These are phyloP conservation scores for Kondoa subrosea DNA, from an alignment of 768 basidiomycete genomes.

Conservation along the genomic window DNA sequence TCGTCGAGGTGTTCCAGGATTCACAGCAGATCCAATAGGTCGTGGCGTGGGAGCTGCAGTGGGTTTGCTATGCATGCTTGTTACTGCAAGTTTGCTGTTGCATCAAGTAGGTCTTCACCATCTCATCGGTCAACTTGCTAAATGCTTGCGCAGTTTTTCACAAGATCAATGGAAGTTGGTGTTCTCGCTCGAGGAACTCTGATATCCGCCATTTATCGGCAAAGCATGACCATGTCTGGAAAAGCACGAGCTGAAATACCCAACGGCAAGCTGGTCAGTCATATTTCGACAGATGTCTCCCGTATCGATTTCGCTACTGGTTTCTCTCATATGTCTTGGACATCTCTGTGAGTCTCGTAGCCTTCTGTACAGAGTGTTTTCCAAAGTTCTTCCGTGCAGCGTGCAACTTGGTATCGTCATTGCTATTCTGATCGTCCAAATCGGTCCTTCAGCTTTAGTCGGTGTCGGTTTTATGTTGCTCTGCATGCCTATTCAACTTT, in stretches of 20 bases:
- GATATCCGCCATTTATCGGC: slow-evolving; percentile 69
- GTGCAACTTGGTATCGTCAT: slow-evolving; percentile 66
- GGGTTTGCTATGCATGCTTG: slow-evolving; percentile 50
- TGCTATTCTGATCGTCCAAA: slow-evolving; percentile 47
- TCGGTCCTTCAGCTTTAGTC: slow-evolving; percentile 47
- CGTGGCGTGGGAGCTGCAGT: slow-evolving; percentile 49
- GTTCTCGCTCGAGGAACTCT: slow-evolving; percentile 68
- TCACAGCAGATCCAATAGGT: slow-evolving; percentile 35
- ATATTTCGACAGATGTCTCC: slow-evolving; percentile 81
- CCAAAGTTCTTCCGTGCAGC: not conserved
- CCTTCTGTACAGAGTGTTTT: not conserved
- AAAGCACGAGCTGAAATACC: slow-evolving; percentile 62
- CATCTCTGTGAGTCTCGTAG: slow-evolving; percentile 32
- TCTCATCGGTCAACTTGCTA: slow-evolving; percentile 24
- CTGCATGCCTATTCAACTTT: slow-evolving; percentile 54
- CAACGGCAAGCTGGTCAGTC: slow-evolving; percentile 79
- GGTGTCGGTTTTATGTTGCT: slow-evolving; percentile 51
- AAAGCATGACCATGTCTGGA: slow-evolving; percentile 56
- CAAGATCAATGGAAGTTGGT: slow-evolving; percentile 56
- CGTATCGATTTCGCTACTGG: slow-evolving; percentile 66
- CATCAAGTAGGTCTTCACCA: slow-evolving; percentile 45
- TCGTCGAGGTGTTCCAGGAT: slow-evolving; percentile 32
- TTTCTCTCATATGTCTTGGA: slow-evolving; percentile 39
- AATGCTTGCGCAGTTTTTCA: slow-evolving; percentile 45
- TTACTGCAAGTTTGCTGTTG: slow-evolving; percentile 48